Base-by-base conservation (phyloP, 1,284 basidiomycete genomes). In the Amylostereum chailletii region DNA sequence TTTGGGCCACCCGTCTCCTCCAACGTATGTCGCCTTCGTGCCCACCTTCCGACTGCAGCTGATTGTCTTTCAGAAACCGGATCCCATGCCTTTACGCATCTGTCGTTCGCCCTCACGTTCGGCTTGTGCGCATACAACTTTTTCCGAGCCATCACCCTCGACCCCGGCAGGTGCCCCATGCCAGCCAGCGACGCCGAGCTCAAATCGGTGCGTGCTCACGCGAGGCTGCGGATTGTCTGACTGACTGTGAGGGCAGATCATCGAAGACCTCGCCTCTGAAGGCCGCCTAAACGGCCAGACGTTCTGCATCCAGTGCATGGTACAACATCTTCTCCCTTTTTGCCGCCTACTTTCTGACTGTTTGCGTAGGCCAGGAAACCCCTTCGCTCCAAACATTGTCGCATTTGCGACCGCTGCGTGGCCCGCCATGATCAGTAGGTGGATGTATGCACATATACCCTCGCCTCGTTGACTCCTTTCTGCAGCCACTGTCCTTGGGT, bases 401-500 rank as follows among this genome's bases (percentile, higher is more conserved):
- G 93, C 10, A 75, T 90, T 34, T 98, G 94, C 62, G 86, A 94
- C 57, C 83, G 84, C 51, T 99, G 96, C 61, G 77, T 94, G 11
- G 90, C 88, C 5, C 75, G 90, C 45, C 90, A 86, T 61, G 94
- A 97, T 62, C 94, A 97, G 90, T 94, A 62, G 65, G 88, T 72
- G 7, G 8, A 11, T n/a, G 38, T 34, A 36, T 11, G 39, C 27
- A 34, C 30, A 29, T 1, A 9, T 40, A 45, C 33, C 10, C 4
- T 42, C 5, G 19, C 6, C 9, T 39, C 32, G 7, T 26, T 27
- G 33, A 37, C 41, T 45, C 10, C 34, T 51, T 9, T 43, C 36
- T 52, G 10, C 51, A 94, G 90, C 60, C 94, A 98, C 62, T 98
- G 95, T 61, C 96, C 96, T 5, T 99, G 95, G 95, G 85, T 98